A percentile compares a stretch with the other conserved stretches of the same genome.
Evolutionary conservation across 805 yeast genomes (phyloP).

Genomic region (Lachancea cidri): DNA sequence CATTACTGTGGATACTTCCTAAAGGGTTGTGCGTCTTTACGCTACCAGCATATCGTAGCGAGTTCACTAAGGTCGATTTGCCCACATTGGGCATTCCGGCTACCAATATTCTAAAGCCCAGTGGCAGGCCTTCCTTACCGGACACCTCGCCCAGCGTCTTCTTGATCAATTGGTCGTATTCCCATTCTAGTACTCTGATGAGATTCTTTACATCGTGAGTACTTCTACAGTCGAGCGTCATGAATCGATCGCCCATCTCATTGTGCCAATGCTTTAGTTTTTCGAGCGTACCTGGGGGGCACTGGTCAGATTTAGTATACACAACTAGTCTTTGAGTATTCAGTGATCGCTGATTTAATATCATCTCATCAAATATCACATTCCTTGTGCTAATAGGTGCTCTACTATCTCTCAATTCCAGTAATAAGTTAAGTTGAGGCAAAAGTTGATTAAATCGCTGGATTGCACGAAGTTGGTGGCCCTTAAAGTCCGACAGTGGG

Average conservation of each 20-base stretch:
- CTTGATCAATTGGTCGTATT: slow-evolving; percentile 34
- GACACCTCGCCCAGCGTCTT: slow-evolving; percentile 9
- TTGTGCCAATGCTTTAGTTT: slow-evolving; percentile 46
- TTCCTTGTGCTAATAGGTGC: slow-evolving; percentile 86
- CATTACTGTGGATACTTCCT: slow-evolving; percentile 9
- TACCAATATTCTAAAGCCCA: slow-evolving; percentile 71
- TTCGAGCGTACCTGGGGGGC: slow-evolving; percentile 12
- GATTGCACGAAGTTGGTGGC: slow-evolving; percentile 83
- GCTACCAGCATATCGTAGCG: slow-evolving; percentile 45
- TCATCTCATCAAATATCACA: slow-evolving; percentile 64
- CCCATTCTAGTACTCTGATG: slow-evolving; percentile 44
- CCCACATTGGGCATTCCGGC: slow-evolving; percentile 99
- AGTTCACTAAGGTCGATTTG: slow-evolving; percentile 80
- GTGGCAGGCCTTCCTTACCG: slow-evolving; percentile 56
- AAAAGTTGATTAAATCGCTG: slow-evolving; percentile 59
- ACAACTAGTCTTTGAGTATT: slow-evolving; percentile 37
- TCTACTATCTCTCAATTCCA: slow-evolving; percentile 84
- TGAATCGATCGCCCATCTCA: slow-evolving; percentile 36
- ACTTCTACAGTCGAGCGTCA: slow-evolving; percentile 56
- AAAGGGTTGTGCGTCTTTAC: slow-evolving; percentile 16
- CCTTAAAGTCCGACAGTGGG: slow-evolving; percentile 74
- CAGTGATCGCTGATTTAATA: slow-evolving; percentile 44
- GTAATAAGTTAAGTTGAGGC: slow-evolving; percentile 73
- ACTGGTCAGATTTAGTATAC: slow-evolving; percentile 68
- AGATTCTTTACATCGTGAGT: slow-evolving; percentile 46